These are phyloP conservation scores for Nemania sp. DNA, from an alignment of 2,329 filamentous ascomycete species.

Conservation along the genomic window DNA sequence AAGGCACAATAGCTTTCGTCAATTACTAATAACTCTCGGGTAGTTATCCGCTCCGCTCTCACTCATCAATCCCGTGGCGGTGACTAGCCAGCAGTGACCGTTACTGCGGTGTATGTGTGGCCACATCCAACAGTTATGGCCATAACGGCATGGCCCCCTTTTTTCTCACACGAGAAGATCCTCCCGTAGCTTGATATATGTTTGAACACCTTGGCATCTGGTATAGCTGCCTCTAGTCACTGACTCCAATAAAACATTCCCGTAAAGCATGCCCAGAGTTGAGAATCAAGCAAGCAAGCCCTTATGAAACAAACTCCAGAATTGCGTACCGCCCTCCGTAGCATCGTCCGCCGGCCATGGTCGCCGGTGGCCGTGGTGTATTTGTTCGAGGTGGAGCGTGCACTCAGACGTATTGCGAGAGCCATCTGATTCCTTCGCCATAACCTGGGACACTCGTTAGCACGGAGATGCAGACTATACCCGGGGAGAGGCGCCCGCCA, in stretches of 20 bases:
- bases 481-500: constrained; percentile 35
- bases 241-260: constrained; percentile 38
- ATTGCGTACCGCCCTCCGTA: constrained; percentile 30
- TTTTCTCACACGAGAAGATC: constrained; percentile 4
- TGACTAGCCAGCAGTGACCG: neutral
- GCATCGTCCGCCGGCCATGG: constrained; percentile 21
- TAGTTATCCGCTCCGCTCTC: neutral
- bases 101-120: neutral
- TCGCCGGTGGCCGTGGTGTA: constrained; percentile 16
- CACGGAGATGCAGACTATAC: constrained; percentile 13
- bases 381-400: constrained; percentile 3
- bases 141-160: neutral
- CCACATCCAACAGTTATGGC: neutral
- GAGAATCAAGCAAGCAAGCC: constrained; percentile 34
- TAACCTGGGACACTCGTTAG: constrained; percentile 59
- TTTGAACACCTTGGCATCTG: constrained; percentile 31
- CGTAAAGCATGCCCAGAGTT: constrained; percentile 34
- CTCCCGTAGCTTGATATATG: constrained; percentile 1
- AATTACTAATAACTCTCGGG: neutral
- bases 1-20: neutral
- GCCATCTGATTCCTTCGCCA: constrained; percentile 87
- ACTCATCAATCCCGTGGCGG: neutral
- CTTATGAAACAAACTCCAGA: constrained; percentile 30
- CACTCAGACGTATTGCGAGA: constrained; percentile 83
- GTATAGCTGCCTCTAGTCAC: constrained; percentile 37